phyloP scores from a whole-genome alignment of 805 yeast genomes.

The Brettanomyces nanus region DNA sequence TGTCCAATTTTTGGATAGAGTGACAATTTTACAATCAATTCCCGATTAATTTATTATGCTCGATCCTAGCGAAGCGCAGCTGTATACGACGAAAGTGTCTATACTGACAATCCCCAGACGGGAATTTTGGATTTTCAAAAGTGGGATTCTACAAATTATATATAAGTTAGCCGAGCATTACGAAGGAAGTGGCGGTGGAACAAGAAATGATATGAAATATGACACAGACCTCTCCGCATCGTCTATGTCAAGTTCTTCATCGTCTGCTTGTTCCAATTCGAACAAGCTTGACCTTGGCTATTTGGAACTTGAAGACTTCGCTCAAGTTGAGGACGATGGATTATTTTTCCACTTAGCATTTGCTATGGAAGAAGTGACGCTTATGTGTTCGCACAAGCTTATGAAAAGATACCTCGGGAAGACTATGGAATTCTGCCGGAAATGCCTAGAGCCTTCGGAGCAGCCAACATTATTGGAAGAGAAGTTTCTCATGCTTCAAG shows the following conservation, averaged over 20 bases:
- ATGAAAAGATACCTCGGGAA: constrained; percentile 31
- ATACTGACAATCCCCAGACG: constrained; percentile 46
- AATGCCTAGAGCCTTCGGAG: constrained; percentile 22
- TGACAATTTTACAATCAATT: too few relatives aligned
- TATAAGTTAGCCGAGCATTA: constrained; percentile 27
- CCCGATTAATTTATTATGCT: too few relatives aligned
- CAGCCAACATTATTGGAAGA: constrained; percentile 33
- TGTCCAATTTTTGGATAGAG: too few relatives aligned
- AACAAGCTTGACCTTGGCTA: constrained; percentile 3
- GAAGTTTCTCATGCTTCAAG: constrained; percentile 44
- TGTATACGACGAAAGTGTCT: constrained; percentile 37
- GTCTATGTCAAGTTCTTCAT: constrained; percentile 9
- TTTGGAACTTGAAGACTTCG: background rate
- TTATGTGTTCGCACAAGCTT: constrained; percentile 40
- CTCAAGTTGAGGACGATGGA: constrained; percentile 29
- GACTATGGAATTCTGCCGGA: constrained; percentile 26
- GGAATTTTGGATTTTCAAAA: constrained; percentile 44
- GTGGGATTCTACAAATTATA: constrained; percentile 41
- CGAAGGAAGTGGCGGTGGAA: constrained; percentile 13
- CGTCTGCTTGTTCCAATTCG: constrained; percentile 7
- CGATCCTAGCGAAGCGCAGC: constrained; percentile 30
- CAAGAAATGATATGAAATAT: constrained; percentile 6
- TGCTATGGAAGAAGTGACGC: constrained; percentile 55
- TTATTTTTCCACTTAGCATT: constrained; percentile 52
- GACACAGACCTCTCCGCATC: constrained; percentile 8